Evolutionary conservation across 192 early-diverging fungal genomes (phyloP), one percentile per base, ranked within the genome.

Genomic region (Haplosporangium gracile): DNA sequence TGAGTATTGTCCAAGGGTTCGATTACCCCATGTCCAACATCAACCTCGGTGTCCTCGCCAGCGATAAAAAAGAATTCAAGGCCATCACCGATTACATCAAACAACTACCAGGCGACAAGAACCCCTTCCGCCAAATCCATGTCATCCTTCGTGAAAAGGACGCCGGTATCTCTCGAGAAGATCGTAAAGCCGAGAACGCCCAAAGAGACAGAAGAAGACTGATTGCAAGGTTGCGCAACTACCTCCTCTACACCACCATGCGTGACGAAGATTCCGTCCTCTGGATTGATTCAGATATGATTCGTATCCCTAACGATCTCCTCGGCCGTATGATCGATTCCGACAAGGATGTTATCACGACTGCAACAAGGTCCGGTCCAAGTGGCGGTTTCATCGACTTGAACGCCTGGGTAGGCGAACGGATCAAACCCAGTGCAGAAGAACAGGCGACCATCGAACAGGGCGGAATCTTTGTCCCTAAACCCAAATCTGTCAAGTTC

Each of bases 271-370:
- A 82, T 24, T 47, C 57, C 16, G 73, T 90, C 26, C 55, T 89
- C 26, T 89, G 89, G 89, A 75, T 90, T 36, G 89, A 89, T 65
- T 47, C 89, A 38, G 89, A 89, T 72, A 69, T 89, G 34, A 38
- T 70, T 20, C 26, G 77, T 10, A 39, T 90, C 16, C 89, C 89
- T 24, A 26, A 18, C 32, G 78, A 74, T 60, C 15, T 80, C 60
- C 36, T 89, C 26, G 32, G 51, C n/a, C 47, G 70, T 20, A 82
- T 90, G 78, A 42, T 90, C 43, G 75, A 74, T 40, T 83, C 65
- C 34, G 69, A 69, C 36, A 88, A 90, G 70, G 89, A 90, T 51
- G 76, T 91, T 70, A 73, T 89, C 53, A 85, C 87, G 10, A 53
- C 77, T 38, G 82, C 49, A 91, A 83, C 63, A 26, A n/a, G 40